Evolutionary conservation across 139 green algal species (phyloP).

Genomic region (Klebsormidium nitens): DNA sequence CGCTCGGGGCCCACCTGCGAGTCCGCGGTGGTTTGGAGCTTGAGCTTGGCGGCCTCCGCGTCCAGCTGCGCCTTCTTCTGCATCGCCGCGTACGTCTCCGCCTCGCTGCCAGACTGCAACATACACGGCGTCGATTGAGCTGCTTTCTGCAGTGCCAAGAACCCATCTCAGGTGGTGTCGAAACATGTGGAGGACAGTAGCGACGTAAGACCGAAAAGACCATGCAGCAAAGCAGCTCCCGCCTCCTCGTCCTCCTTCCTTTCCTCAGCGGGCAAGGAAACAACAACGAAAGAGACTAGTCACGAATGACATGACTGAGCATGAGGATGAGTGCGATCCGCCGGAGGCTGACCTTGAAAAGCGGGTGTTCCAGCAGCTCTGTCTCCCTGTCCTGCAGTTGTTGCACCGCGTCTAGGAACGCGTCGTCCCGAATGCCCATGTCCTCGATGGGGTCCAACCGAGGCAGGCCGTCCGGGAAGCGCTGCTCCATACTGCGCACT

Average conservation of each 20-base stretch:
- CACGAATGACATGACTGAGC: neutral
- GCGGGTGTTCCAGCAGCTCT: slow-evolving; percentile 26
- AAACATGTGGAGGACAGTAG: no score
- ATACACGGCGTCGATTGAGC: no score
- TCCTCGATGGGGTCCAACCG: slow-evolving; percentile 42
- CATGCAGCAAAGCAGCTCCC: no score
- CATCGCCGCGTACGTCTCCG: slow-evolving; percentile 13
- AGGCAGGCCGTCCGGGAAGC: slow-evolving; percentile 44
- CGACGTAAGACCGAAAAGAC: no score
- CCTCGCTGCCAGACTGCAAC: no score
- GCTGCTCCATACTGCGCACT: slow-evolving; percentile 42
- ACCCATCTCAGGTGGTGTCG: no score
- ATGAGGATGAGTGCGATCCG: neutral
- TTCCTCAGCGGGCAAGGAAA: neutral
- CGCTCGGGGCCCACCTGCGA: no score
- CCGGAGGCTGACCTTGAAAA: slow-evolving; percentile 30
- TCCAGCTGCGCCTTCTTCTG: slow-evolving; percentile 31
- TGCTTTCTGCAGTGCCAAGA: no score
- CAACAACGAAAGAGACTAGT: neutral
- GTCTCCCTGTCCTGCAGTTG: slow-evolving; percentile 29
- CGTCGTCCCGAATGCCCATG: slow-evolving; percentile 43
- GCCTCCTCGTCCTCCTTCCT: neutral
- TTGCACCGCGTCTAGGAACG: slow-evolving; percentile 30
- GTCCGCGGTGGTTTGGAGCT: no score
- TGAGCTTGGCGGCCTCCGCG: slow-evolving; percentile 26